Evolutionary conservation across 805 yeast species (phyloP).

Genomic region (Cyberlindnera xishuangbannaensis): DNA sequence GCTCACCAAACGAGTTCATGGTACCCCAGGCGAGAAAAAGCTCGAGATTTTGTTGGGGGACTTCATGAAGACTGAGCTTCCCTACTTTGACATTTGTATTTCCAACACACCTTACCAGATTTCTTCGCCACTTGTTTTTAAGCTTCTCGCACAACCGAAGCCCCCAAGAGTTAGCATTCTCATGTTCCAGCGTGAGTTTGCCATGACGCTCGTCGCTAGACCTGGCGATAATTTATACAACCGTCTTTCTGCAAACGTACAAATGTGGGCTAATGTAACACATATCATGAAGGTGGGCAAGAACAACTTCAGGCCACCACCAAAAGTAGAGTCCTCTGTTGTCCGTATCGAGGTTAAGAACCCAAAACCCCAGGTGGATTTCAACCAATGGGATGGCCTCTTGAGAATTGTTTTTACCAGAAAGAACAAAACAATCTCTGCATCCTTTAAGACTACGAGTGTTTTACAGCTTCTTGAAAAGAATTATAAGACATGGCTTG

Average conservation of each 20-base stretch:
- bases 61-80: conserved; percentile 91
- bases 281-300: conserved; percentile 98
- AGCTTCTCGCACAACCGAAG: conserved; percentile 78
- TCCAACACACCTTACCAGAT: conserved; percentile 98
- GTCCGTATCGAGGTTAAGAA: conserved; percentile 87
- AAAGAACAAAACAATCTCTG: conserved; percentile 87
- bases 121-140: conserved; percentile 93
- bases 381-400: conserved; percentile 95
- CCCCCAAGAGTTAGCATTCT: conserved; percentile 94
- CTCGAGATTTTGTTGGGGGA: conserved; percentile 91
- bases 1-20: conserved; percentile 93
- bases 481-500: conserved; percentile 76
- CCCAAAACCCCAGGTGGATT: conserved; percentile 93
- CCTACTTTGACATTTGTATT: conserved; percentile 92
- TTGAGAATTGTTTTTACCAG: conserved; percentile 87
- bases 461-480: conserved; percentile 77
- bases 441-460: conserved; percentile 82
- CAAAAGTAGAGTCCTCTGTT: conserved; percentile 95
- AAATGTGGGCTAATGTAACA: conserved; percentile 99
- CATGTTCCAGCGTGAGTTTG: conserved; percentile 98
- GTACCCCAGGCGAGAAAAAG: conserved; percentile 90
- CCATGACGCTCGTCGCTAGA: conserved; percentile 84
- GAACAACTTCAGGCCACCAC: conserved; percentile 96
- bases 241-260: conserved; percentile 92
- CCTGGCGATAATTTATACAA: conserved; percentile 96